Base-by-base conservation (phyloP, 192 early-diverging fungal genomes). In the Tieghemiomyces parasiticus region DNA sequence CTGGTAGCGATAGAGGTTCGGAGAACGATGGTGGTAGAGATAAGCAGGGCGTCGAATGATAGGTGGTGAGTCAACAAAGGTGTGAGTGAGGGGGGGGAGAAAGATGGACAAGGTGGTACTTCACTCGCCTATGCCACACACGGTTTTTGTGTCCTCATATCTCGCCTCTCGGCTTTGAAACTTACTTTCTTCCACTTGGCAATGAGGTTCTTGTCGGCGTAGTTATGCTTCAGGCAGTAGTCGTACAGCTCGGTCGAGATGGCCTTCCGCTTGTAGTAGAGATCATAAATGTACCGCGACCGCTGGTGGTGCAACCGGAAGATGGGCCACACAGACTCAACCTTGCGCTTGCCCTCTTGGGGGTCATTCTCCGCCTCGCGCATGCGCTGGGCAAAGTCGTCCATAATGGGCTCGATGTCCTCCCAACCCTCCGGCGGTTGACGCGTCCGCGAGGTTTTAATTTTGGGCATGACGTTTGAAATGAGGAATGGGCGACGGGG, bases 291-390 rank as follows among this genome's bases (percentile, higher is more conserved):
- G 80, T 97, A 97, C 46, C 92, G 78, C 26, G 95, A 90, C 48
- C 95, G 86, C 71, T 99, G 94, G 73, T 99, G 94, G 69, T 99
- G 94, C 30, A 99, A 72, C 31, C 89, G 82, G 70, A 95, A 93
- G 34, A 99, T 87, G 13, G 88, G 81, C 96, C 96, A 99, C 30
- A 83, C 66, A 42, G 90, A 80, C 76, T 99, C 93, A 24, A 83
- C 79, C 65, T 88, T 88, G 67, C 96, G 87, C 70, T 94, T 96
- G 50, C 91, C 92, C 62, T 93, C 86, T 61, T 87, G 84, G 10
- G 88, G 77, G 61, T 95, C 94, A 69, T 93, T 96, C 67, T 99
- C 95, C 65, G 87, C 93, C 93, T 99, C 96, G 60, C 92, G 84
- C 92, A 99, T 95, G 74, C 91, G 92, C 59, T 80, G 76, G 31